Evolutionary conservation across 2,329 filamentous ascomycete genomes (phyloP), one percentile per base, ranked within the genome.

Genomic region (Cladosporium cucumerinum): DNA sequence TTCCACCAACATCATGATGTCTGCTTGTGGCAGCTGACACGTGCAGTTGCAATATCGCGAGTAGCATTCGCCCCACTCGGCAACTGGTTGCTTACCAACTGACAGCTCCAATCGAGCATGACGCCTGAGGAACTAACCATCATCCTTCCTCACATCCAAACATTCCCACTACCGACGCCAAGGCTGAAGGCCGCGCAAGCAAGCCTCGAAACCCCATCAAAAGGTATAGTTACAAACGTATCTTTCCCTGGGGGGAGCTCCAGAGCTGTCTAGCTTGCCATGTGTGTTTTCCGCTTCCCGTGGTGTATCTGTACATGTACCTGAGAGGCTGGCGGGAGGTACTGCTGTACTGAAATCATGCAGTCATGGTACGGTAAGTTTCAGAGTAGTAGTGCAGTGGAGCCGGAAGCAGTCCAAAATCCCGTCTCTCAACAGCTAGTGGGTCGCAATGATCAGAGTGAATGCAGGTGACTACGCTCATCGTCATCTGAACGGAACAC

Each of bases 131-230:
- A 39, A 12, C 12, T 25, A 21, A 12, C 11, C n/a, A 34, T 16
- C 11, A 39, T 32, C n/a, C 12, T 23, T 25, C 52, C 23, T 8
- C 7, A 8, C 36, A 43, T 43, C n/a, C 28, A 55, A 8, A 21
- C 21, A 23, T 52, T 28, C 39, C 39, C 16, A 52, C 60, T 54
- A 11, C 28, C 26, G 59, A 34, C 60, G 60, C 60, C 60, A 62
- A 62, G 60, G 10, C 28, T 34, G 21, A 26, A 54, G 60, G 60
- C 60, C 60, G 49, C 60, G 60, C 60, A 62, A 62, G 60, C 60
- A 55, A 61, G 59, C 30, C 32, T 52, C 48, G 52, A 18, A 48
- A n/a, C n/a, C 59, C 59, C 54, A 61, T 61, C 43, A 61, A 34
- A 26, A 58, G 34, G 32, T 58, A n/a, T n/a, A n/a, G n/a, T n/a